A percentile compares a stretch with the other conserved stretches of the same genome.
Evolutionary conservation across 768 basidiomycete genomes (phyloP).

Genomic region (Coprinopsis strossmayeri): DNA sequence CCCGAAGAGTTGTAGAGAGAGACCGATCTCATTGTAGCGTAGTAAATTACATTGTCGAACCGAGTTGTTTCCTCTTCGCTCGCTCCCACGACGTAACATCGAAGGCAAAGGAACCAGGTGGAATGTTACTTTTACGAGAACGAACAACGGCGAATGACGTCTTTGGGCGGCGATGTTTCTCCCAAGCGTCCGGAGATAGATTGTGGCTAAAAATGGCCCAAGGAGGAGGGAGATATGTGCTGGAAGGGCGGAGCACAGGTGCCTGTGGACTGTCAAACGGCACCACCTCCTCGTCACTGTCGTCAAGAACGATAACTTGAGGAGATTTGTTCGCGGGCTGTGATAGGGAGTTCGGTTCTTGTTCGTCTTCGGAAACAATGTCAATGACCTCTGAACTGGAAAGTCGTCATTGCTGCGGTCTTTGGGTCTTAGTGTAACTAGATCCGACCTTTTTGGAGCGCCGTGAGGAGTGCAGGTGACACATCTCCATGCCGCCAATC

Average conservation of each 20-base stretch:
- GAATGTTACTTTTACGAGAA: constrained; percentile 6
- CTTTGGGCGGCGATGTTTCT: too few relatives aligned
- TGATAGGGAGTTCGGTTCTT: not conserved
- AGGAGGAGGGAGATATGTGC: constrained; percentile 1
- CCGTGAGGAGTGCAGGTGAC: constrained; percentile 1
- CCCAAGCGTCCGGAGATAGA: too few relatives aligned
- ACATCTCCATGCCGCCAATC: constrained; percentile 19
- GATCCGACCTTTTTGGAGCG: constrained; percentile 7
- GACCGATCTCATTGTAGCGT: not conserved
- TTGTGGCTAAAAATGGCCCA: too few relatives aligned
- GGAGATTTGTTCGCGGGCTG: not conserved
- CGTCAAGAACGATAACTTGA: constrained; percentile 2
- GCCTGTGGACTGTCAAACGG: too few relatives aligned
- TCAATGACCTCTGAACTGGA: constrained; percentile 6
- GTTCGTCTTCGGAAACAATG: constrained; percentile 4
- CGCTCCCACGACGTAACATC: constrained; percentile 5
- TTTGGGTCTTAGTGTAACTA: not conserved
- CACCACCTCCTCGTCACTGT: constrained; percentile 6
- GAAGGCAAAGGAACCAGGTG: constrained; percentile 1
- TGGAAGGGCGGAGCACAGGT: too few relatives aligned
- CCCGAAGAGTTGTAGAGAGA: too few relatives aligned
- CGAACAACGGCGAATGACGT: constrained; percentile 3
- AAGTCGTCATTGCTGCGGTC: constrained; percentile 8
- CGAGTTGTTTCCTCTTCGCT: not conserved
- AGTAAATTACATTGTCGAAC: not conserved